A percentile compares a stretch with the other conserved stretches of the same genome.
Evolutionary conservation across 78 protist genomes (phyloP).

Genomic region (slime mould (Dictyostelium discoideum)): DNA sequence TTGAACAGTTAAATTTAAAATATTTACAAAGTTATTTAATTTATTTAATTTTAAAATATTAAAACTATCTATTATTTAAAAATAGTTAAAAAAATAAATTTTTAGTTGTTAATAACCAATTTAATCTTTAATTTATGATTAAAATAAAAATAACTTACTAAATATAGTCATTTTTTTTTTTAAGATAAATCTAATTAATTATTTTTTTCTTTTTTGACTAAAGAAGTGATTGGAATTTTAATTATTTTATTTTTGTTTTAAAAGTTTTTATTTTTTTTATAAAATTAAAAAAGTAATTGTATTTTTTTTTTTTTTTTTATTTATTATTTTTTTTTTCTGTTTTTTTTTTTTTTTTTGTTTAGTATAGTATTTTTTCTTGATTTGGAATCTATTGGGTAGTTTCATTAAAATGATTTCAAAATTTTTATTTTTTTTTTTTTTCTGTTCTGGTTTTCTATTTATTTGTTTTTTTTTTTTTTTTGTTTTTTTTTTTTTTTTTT

Average conservation of each 20-base stretch:
- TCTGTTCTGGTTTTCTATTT: too few relatives aligned
- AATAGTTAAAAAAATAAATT: background rate
- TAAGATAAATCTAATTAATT: background rate
- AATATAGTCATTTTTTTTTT: background rate
- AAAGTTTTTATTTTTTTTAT: too few relatives aligned
- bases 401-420: too few relatives aligned
- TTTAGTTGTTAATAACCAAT: background rate
- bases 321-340: too few relatives aligned
- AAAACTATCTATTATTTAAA: background rate
- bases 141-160: background rate
- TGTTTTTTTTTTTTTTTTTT: too few relatives aligned
- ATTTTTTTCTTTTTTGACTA: background rate
- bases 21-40: background rate
- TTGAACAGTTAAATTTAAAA: background rate
- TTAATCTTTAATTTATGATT: background rate
- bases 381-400: background rate
- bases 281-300: too few relatives aligned
- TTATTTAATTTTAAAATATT: background rate
- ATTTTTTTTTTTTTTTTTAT: too few relatives aligned
- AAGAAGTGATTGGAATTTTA: background rate
- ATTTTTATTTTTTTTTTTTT: too few relatives aligned
- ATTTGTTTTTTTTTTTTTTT: too few relatives aligned
- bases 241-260: too few relatives aligned
- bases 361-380: background rate
- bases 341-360: background rate